These are phyloP conservation scores for Apophysomyces sp. DNA, from an alignment of 371 early-diverging fungal genomes.

Conservation along the genomic window DNA sequence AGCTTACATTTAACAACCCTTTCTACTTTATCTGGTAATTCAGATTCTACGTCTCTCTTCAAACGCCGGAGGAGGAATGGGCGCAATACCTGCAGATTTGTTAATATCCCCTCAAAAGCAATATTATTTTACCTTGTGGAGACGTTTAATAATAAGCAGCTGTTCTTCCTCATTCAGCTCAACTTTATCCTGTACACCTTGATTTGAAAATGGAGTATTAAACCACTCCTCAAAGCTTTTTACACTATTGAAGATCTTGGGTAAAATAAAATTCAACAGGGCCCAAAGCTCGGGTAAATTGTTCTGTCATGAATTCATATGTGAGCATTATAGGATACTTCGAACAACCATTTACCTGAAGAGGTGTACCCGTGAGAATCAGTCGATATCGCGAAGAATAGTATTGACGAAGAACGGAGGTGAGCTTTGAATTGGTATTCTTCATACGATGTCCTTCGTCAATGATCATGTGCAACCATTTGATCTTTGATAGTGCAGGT, in stretches of 20 bases:
- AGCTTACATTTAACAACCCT: slow-evolving; percentile 92
- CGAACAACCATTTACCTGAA: slow-evolving; percentile 67
- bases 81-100: slow-evolving; percentile 68
- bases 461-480: slow-evolving; percentile 96
- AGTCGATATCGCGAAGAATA: slow-evolving; percentile 91
- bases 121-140: slow-evolving; percentile 76
- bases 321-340: not conserved
- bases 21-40: slow-evolving; percentile 99
- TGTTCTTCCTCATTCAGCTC: slow-evolving; percentile 97
- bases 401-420: slow-evolving; percentile 78
- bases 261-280: slow-evolving; percentile 96
- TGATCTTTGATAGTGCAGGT: slow-evolving; percentile 78
- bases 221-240: slow-evolving; percentile 99
- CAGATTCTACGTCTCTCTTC: slow-evolving; percentile 99
- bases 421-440: slow-evolving; percentile 89
- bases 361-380: slow-evolving; percentile 98
- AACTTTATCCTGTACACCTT: slow-evolving; percentile 85
- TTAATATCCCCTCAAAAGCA: not conserved
- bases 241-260: slow-evolving; percentile 94
- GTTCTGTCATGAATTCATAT: slow-evolving; percentile 64
- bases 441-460: slow-evolving; percentile 99
- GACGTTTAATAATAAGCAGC: slow-evolving; percentile 93
- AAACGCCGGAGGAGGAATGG: slow-evolving; percentile 97
- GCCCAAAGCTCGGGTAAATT: slow-evolving; percentile 99
- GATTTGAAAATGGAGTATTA: slow-evolving; percentile 90